phyloP scores from a whole-genome alignment of 331 rosid genomes.

The Erythrophleum ivorense region DNA sequence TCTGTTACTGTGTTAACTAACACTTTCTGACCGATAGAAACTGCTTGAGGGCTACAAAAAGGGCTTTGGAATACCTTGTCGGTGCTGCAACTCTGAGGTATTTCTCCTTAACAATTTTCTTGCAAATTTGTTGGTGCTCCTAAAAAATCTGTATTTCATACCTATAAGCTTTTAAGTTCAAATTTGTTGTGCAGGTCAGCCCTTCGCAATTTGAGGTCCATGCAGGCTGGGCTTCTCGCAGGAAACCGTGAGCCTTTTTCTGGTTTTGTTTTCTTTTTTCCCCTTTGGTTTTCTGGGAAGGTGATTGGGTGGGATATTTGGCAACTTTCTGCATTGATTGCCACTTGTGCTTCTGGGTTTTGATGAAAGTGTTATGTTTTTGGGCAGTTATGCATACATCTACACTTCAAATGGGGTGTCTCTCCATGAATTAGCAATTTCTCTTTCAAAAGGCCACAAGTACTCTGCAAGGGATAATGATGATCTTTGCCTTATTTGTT shows the following conservation, averaged over 20 bases:
- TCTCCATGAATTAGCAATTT: constrained; percentile 89
- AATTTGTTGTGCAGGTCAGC: constrained; percentile 73
- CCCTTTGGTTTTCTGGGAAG: not conserved
- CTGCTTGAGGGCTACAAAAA: constrained; percentile 90
- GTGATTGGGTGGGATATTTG: constrained; percentile 35
- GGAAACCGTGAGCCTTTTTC: constrained; percentile 80
- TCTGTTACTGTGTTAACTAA: constrained; percentile 31
- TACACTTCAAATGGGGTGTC: constrained; percentile 97
- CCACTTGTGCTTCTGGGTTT: constrained; percentile 27
- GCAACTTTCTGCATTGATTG: constrained; percentile 24
- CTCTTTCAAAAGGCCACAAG: constrained; percentile 88
- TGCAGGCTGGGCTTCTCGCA: constrained; percentile 97
- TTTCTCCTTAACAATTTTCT: constrained; percentile 34
- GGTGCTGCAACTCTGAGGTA: constrained; percentile 90
- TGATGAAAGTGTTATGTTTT: constrained; percentile 33
- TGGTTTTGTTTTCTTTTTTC: not conserved
- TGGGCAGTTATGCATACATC: constrained; percentile 89
- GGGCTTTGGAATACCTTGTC: constrained; percentile 89
- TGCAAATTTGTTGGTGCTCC: constrained; percentile 33
- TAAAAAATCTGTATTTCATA: constrained; percentile 17
- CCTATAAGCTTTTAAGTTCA: constrained; percentile 30
- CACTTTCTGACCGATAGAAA: constrained; percentile 62
- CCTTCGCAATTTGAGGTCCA: constrained; percentile 97
- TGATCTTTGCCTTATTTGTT: constrained; percentile 87
- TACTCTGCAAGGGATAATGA: constrained; percentile 89